Percentiles rank a stretch among this genome's conserved stretches.
Evolutionary conservation across 306 rosid genomes (phyloP).

Genomic region (Casuarina glauca): DNA sequence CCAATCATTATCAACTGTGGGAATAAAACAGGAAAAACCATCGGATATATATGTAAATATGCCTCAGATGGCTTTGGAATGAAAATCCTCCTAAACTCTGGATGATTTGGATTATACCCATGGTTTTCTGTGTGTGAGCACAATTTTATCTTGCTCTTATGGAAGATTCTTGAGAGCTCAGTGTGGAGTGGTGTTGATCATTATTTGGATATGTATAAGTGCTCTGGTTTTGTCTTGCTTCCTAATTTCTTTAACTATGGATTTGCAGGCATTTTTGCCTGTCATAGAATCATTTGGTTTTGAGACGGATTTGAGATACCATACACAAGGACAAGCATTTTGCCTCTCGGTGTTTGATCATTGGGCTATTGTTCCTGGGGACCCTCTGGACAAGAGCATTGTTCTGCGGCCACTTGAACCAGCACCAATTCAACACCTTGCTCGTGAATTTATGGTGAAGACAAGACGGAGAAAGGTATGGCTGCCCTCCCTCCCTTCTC

Average conservation of each 20-base stretch:
- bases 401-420: slow-evolving; percentile 97
- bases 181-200: neutral
- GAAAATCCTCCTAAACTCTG: neutral
- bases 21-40: neutral
- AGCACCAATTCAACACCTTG: slow-evolving; percentile 97
- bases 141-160: neutral
- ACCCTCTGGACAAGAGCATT: slow-evolving; percentile 93
- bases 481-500: neutral
- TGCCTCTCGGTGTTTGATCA: slow-evolving; percentile 87
- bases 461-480: slow-evolving; percentile 96
- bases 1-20: neutral
- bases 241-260: slow-evolving; percentile 12
- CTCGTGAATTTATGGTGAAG: slow-evolving; percentile 99
- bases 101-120: neutral
- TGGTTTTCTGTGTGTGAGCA: neutral
- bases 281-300: slow-evolving; percentile 97
- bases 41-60: neutral
- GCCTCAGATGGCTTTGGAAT: neutral
- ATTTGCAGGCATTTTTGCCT: slow-evolving; percentile 87
- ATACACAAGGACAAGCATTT: slow-evolving; percentile 97
- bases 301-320: slow-evolving; percentile 54
- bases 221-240: neutral
- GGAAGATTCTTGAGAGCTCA: neutral
- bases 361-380: slow-evolving; percentile 99
- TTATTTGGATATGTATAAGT: too few relatives aligned